These are phyloP conservation scores for Fusarium odoratissimum DNA, from an alignment of 2,329 filamentous ascomycete genomes.

Conservation along the genomic window DNA sequence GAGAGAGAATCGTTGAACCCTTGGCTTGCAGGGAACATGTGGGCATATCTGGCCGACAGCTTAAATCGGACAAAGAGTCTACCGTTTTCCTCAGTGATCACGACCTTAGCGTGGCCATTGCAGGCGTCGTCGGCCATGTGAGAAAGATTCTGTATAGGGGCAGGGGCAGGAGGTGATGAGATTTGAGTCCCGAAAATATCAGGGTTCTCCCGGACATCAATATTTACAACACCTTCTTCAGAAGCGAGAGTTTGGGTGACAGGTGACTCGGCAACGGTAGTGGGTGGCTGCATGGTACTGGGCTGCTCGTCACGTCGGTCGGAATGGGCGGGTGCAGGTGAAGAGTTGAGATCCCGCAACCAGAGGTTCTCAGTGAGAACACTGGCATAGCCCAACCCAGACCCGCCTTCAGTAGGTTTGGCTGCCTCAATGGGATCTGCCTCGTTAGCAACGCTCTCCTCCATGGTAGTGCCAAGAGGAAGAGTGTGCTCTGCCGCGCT, in stretches of 20 bases:
- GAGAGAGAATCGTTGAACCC: slow-evolving; percentile 43
- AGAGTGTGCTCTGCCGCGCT: neutral
- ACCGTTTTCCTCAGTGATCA: slow-evolving; percentile 44
- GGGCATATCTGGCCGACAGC: slow-evolving; percentile 48
- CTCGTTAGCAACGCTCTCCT: neutral
- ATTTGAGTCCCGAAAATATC: slow-evolving; percentile 50
- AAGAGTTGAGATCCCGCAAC: neutral
- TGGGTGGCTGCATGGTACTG: neutral
- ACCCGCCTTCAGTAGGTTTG: neutral
- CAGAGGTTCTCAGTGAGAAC: neutral
- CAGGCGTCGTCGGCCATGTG: slow-evolving; percentile 44
- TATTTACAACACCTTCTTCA: slow-evolving; percentile 46
- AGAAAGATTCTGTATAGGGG: slow-evolving; percentile 43
- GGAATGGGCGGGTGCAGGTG: neutral
- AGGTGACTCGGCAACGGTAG: neutral
- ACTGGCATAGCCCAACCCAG: neutral
- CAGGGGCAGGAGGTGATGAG: slow-evolving; percentile 27
- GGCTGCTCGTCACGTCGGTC: neutral
- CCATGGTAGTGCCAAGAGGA: neutral
- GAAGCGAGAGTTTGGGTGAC: neutral
- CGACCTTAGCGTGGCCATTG: slow-evolving; percentile 48
- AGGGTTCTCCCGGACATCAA: slow-evolving; percentile 51
- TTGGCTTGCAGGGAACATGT: slow-evolving; percentile 48
- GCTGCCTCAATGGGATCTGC: neutral
- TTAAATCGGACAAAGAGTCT: slow-evolving; percentile 54